Evolutionary conservation across 108 stramenopile genomes (phyloP).

Genomic region (Parmales sp.): DNA sequence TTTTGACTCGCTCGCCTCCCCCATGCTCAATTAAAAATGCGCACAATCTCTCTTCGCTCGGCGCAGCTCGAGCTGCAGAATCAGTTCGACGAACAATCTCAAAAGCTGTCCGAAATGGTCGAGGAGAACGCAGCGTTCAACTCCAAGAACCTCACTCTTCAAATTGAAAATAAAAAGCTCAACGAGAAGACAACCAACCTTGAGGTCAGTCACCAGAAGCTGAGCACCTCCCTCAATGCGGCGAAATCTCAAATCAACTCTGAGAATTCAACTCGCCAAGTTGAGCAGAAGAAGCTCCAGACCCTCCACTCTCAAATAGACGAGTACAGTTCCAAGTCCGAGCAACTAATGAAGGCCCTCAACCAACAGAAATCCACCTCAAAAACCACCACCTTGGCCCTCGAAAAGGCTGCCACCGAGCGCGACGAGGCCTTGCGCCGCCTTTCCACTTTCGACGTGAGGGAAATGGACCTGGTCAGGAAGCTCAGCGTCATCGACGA

Average conservation of each 20-base stretch:
- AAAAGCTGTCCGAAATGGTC: neutral
- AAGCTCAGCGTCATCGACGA: slow-evolving; percentile 52
- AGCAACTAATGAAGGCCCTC: neutral
- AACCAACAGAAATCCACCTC: neutral
- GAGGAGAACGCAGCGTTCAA: neutral
- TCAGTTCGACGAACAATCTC: neutral
- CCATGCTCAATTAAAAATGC: neutral
- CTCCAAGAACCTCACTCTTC: neutral
- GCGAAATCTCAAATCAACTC: neutral
- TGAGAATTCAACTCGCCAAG: neutral
- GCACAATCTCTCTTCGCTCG: neutral
- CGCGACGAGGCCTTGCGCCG: neutral
- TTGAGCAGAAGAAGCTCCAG: neutral
- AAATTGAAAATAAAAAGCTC: neutral
- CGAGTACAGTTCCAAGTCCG: neutral
- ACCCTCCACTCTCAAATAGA: neutral
- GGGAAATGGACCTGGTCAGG: slow-evolving; percentile 46
- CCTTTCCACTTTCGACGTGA: slow-evolving; percentile 34
- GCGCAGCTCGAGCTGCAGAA: neutral
- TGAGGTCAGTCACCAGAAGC: too few species aligned
- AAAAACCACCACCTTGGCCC: neutral
- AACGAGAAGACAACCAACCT: neutral
- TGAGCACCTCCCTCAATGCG: too few species aligned
- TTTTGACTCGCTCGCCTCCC: neutral
- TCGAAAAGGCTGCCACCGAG: neutral